Conservation (phyloP, 768 basidiomycete species). For the Kondoa subrosea region DNA sequence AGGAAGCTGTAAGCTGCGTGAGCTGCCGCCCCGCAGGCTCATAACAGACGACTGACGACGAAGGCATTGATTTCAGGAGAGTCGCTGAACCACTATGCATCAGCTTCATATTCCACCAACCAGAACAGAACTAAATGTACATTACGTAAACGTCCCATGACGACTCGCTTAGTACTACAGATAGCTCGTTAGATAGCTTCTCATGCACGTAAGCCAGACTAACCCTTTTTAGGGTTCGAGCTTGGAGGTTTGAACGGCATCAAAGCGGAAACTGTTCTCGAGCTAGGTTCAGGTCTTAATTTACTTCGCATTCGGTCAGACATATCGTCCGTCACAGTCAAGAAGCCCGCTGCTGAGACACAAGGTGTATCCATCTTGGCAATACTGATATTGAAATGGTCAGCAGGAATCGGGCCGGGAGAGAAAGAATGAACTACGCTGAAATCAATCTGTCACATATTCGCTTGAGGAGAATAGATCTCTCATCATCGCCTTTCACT, state of each 20-base stretch:
- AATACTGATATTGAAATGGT: slow-evolving; percentile 13
- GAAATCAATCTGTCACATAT: slow-evolving; percentile 34
- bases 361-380: background rate
- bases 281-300: slow-evolving; percentile 18
- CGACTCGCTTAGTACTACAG: slow-evolving; percentile 25
- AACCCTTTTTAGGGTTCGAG: slow-evolving; percentile 34
- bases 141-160: slow-evolving; percentile 36
- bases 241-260: slow-evolving; percentile 34
- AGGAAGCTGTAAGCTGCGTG: slow-evolving; percentile 36
- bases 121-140: no score
- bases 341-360: background rate
- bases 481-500: slow-evolving; percentile 31
- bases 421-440: slow-evolving; percentile 23
- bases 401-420: slow-evolving; percentile 27
- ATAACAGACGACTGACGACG: slow-evolving; percentile 6
- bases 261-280: slow-evolving; percentile 21
- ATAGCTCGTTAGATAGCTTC: background rate
- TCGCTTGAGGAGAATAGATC: slow-evolving; percentile 31
- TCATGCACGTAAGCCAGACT: background rate
- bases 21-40: slow-evolving; percentile 29
- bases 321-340: background rate
- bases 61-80: slow-evolving; percentile 28
- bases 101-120: no score
- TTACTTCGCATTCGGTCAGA: background rate
- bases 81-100: no score